phyloP scores from a whole-genome alignment of 2,329 filamentous ascomycete species.

The Volutella citrinella region DNA sequence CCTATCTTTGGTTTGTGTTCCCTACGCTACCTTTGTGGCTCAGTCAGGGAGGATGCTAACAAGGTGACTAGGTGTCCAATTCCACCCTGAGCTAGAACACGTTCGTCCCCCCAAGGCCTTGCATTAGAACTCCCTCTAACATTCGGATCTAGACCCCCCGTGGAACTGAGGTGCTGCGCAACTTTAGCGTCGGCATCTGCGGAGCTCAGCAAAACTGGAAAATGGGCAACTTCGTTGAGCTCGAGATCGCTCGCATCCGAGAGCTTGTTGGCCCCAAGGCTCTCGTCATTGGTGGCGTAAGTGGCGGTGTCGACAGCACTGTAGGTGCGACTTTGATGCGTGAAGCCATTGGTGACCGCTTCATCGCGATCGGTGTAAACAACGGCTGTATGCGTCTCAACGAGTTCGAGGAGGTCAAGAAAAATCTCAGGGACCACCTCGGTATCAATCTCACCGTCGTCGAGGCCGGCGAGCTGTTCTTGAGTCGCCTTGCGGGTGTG shows the following conservation, averaged over 20 bases:
- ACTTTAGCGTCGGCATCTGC: constrained; percentile 84
- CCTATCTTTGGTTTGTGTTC: constrained; percentile 59
- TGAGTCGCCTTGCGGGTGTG: constrained; percentile 72
- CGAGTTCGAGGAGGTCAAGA: constrained; percentile 77
- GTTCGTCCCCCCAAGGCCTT: constrained; percentile 13
- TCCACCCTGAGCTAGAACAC: constrained; percentile 74
- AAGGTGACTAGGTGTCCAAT: constrained; percentile 63
- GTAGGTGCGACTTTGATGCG: constrained; percentile 84
- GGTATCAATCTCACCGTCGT: constrained; percentile 89
- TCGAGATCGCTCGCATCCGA: constrained; percentile 77
- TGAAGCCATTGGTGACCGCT: constrained; percentile 76
- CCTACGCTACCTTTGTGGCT: background rate
- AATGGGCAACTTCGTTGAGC: constrained; percentile 80
- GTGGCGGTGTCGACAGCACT: constrained; percentile 46
- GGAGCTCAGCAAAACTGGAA: constrained; percentile 73
- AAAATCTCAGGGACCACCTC: constrained; percentile 72
- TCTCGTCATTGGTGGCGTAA: constrained; percentile 48
- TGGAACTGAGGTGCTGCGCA: constrained; percentile 69
- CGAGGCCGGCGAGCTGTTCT: constrained; percentile 73
- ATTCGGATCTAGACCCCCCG: constrained; percentile 58
- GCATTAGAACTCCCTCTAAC: constrained; percentile 7
- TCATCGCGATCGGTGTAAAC: constrained; percentile 82
- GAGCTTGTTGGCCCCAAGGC: constrained; percentile 74
- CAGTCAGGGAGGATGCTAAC: no score
- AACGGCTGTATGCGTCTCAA: constrained; percentile 85